A percentile compares a stretch with the other conserved stretches of the same genome.
Evolutionary conservation across 139 green algal genomes (phyloP).

Genomic region (Haematococcus lacustris): DNA sequence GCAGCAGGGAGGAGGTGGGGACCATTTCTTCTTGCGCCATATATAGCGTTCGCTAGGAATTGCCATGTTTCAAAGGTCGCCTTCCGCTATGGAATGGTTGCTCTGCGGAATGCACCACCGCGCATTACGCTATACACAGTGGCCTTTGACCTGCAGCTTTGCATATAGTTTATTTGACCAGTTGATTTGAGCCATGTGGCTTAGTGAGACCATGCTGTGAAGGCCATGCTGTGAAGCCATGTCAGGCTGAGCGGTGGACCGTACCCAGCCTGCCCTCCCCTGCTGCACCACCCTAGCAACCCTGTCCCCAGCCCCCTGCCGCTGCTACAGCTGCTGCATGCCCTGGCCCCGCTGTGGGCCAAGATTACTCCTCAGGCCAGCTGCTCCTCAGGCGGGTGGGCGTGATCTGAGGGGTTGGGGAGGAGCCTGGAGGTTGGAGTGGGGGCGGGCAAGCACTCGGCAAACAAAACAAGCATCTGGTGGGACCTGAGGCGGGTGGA

Average conservation of each 20-base stretch:
- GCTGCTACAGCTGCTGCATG: background rate
- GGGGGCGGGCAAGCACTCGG: background rate
- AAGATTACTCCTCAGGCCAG: background rate
- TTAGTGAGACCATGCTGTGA: too few species aligned
- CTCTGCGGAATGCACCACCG: too few species aligned
- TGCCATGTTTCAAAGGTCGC: too few species aligned
- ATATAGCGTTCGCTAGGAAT: too few species aligned
- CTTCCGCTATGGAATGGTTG: too few species aligned
- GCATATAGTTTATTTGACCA: background rate
- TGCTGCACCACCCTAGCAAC: background rate
- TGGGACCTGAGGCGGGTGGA: background rate
- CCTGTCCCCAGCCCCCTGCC: background rate
- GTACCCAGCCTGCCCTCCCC: background rate
- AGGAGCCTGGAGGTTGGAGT: background rate
- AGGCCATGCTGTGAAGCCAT: background rate
- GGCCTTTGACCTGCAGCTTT: background rate
- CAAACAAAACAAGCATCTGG: background rate
- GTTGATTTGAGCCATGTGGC: background rate
- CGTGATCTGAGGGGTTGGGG: background rate
- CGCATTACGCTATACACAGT: background rate
- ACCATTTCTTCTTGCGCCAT: background rate
- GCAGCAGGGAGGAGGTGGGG: too few species aligned
- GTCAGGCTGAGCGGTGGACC: background rate
- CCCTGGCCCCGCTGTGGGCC: background rate
- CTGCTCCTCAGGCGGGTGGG: background rate